A percentile compares a stretch with the other conserved stretches of the same genome.
Conservation (phyloP, 1,284 basidiomycete species). For the Agaricales sp. region DNA sequence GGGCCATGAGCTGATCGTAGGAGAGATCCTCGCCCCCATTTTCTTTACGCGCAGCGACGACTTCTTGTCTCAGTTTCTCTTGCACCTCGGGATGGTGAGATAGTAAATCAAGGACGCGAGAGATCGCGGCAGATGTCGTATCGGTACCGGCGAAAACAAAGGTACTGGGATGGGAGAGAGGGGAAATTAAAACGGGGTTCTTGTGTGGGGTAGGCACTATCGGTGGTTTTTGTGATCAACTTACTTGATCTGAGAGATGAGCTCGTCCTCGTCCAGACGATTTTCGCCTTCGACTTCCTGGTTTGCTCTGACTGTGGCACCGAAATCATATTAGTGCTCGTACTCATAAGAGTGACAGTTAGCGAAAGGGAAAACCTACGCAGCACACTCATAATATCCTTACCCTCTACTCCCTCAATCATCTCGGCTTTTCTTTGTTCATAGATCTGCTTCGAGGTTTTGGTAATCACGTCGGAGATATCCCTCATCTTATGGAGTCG, state of each 20-base stretch:
- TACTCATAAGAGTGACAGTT: too few species aligned
- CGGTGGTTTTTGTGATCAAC: too few species aligned
- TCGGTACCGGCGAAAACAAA: constrained; percentile 22
- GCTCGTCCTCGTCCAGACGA: constrained; percentile 20
- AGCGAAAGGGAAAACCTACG: too few species aligned
- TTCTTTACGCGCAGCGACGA: constrained; percentile 18
- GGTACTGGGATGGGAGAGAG: constrained; percentile 11
- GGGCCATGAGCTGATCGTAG: constrained; percentile 24
- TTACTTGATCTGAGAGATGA: constrained; percentile 24
- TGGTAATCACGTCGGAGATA: constrained; percentile 23
- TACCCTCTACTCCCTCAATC: constrained; percentile 31
- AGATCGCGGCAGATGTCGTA: constrained; percentile 28
- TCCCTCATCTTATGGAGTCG: constrained; percentile 20
- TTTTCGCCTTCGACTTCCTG: constrained; percentile 17
- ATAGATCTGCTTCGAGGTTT: constrained; percentile 23
- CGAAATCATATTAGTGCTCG: too few species aligned
- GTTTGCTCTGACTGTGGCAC: constrained; percentile 22
- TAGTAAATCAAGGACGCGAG: constrained; percentile 26
- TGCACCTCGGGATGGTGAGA: constrained; percentile 26
- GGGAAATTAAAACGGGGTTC: too few species aligned
- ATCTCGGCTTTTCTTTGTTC: constrained; percentile 24
- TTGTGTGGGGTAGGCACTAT: background rate
- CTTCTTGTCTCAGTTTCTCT: constrained; percentile 25
- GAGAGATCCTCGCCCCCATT: constrained; percentile 16
- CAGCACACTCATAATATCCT: constrained; percentile 30